Evolutionary conservation across 306 rosid genomes (phyloP).

Genomic region (Dryas alaskensis): DNA sequence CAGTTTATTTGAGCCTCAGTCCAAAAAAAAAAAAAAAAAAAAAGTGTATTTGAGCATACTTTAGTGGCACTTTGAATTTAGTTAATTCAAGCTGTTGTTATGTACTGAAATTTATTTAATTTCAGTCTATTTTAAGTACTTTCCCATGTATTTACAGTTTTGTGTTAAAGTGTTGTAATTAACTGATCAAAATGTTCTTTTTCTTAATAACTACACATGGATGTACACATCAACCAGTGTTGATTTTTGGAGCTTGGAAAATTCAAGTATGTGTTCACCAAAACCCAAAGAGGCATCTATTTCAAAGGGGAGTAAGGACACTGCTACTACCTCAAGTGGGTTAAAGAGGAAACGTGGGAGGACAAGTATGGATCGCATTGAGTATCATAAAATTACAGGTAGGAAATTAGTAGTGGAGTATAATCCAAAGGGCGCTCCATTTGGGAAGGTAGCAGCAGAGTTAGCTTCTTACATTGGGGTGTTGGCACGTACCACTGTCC

Average conservation of each 20-base stretch:
- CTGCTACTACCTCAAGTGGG: background rate
- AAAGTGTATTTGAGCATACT: no score
- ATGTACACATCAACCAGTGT: background rate
- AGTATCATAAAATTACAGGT: background rate
- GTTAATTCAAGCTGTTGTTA: background rate
- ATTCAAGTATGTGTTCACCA: background rate
- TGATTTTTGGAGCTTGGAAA: background rate
- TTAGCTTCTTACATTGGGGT: constrained; percentile 14
- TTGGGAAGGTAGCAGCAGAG: constrained; percentile 18
- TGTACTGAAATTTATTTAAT: background rate
- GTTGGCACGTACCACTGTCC: background rate
- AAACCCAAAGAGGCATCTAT: constrained; percentile 3
- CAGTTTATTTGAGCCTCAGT: background rate
- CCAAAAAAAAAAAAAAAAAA: no score
- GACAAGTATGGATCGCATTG: background rate
- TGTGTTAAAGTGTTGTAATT: background rate
- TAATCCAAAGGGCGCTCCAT: constrained; percentile 8
- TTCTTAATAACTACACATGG: background rate
- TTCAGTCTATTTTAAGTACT: no score
- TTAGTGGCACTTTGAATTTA: background rate
- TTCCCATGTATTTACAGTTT: no score
- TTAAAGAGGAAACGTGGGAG: constrained; percentile 8
- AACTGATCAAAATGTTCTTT: background rate
- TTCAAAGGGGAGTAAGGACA: constrained; percentile 1
- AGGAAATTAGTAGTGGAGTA: constrained; percentile 15